Evolutionary conservation across 306 rosid genomes (phyloP), one percentile per base, ranked within the genome.

Genomic region (Ammopiptanthus mongolicus): DNA sequence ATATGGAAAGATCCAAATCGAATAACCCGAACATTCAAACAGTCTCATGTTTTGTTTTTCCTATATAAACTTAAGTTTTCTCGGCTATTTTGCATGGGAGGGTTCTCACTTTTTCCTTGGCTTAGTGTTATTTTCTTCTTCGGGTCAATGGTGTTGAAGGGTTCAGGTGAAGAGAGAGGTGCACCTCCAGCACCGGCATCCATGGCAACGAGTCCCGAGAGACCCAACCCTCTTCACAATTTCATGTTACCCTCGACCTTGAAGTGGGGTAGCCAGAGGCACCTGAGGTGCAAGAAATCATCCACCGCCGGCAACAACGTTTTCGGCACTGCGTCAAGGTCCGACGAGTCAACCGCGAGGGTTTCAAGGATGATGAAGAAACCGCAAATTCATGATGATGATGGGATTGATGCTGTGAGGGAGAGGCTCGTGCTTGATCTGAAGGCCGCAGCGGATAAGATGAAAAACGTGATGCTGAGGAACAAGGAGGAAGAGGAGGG

Each of bases 251-350:
- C 92, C 11, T 82, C 13, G 3, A 9, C 80, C 65, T 75, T 91
- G 83, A 89, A 84, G 84, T 91, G 97, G 97, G 97, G 94, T 53
- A 81, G 25, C 28, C 97, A 89, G 78, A 88, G 75, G 76, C 47
- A 78, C 72, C 82, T 89, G 7, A 64, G 87, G 76, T 89, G 95
- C 85, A 65, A 62, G 78, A 86, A 84, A 44, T 2, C 13, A 3
- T 10, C 47, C 0, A 41, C 11, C 14, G 11, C 2, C 47, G 1
- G 11, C 3, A 39, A 39, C 13, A 39, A 39, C 11, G 2, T 36
- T 36, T 36, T 2, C 6, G 41, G 11, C 2, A 37, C 1, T 8
- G 44, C 2, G 8, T 25, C 28, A 1, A 25, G 28, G 12, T n/a
- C n/a, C n/a, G n/a, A n/a, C n/a, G n/a, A n/a, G n/a, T n/a, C n/a